Base-by-base conservation (phyloP, 495 filamentous ascomycete genomes). In the Xylaria sp. region DNA sequence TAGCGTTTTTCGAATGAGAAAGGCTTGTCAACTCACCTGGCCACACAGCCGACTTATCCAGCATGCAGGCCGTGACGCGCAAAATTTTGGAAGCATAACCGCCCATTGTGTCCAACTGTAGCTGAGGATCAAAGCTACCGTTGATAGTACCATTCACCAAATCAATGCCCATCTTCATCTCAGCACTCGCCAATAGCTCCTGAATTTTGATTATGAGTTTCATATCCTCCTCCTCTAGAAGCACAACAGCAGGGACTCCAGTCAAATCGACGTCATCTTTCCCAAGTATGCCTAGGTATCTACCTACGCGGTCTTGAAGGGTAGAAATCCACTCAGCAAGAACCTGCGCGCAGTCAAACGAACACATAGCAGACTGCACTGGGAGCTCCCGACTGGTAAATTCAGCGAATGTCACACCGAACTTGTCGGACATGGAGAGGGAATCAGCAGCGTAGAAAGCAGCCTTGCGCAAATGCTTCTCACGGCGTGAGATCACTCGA, bases 261-360 rank as follows among this genome's bases (percentile, higher is more conserved):
- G 84, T 85, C 55, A 92, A 84, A 76, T 97, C 93, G 59, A 93
- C 87, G 4, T 92, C 86, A 59, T 97, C 93, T 55, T 89, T 90
- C 33, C 96, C 94, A 21, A 99, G 87, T 9, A 97, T 88, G 3
- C 96, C 96, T 9, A 98, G 81, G 75, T 93, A 97, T 3, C 90
- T 88, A 0, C 95, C 97, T 59, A 98, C 93, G 12, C 96, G 92
- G 79, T 98, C 94, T 80, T 99, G 96, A 12, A 99, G 91, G 0
- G 95, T 97, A 17, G 92, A 92, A 52, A 97, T 88, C 96, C 96
- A 99, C 80, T 99, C 96, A 1, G 96, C 95, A 31, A 99, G 89
- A 0, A 99, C 94, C 76, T 97, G 94, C n/a, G 94, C 92, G 75
- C 96, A 98, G 76, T 99, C 96, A 78, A 97, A 97, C 15, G 92